phyloP scores from a whole-genome alignment of 108 stramenopile genomes.

The Stephanodiscus triporus region DNA sequence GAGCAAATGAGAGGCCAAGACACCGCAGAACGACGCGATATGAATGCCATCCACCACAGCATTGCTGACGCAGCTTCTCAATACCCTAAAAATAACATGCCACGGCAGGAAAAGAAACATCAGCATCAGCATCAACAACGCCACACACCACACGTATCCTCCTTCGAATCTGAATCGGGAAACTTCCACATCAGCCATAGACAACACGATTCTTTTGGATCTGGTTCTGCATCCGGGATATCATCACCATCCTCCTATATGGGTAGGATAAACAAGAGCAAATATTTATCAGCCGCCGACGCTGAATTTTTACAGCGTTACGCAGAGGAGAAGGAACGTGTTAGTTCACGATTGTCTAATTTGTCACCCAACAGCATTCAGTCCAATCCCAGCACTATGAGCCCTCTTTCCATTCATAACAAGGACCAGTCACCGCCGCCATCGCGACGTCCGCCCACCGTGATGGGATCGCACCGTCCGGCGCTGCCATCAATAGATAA shows the following conservation, averaged over 20 bases:
- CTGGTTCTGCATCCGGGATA: neutral
- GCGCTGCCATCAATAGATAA: constrained; percentile 48
- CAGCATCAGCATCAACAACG: neutral
- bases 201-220: neutral
- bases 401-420: neutral
- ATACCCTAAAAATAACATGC: neutral
- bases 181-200: neutral
- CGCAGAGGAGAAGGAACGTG: constrained; percentile 40
- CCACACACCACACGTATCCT: neutral
- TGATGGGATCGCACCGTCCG: constrained; percentile 47
- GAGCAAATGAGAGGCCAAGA: neutral
- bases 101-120: neutral
- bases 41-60: neutral
- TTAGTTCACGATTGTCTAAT: constrained; percentile 12
- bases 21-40: neutral
- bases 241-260: neutral
- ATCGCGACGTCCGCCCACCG: constrained; percentile 34
- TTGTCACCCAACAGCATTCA: neutral
- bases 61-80: neutral
- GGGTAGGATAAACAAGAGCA: neutral
- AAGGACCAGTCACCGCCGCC: constrained; percentile 2
- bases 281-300: constrained; percentile 18
- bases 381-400: neutral
- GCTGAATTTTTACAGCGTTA: constrained; percentile 38
- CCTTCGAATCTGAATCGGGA: neutral